Base-by-base conservation (phyloP, 1,284 basidiomycete species). In the Fomitopsis betulina region DNA sequence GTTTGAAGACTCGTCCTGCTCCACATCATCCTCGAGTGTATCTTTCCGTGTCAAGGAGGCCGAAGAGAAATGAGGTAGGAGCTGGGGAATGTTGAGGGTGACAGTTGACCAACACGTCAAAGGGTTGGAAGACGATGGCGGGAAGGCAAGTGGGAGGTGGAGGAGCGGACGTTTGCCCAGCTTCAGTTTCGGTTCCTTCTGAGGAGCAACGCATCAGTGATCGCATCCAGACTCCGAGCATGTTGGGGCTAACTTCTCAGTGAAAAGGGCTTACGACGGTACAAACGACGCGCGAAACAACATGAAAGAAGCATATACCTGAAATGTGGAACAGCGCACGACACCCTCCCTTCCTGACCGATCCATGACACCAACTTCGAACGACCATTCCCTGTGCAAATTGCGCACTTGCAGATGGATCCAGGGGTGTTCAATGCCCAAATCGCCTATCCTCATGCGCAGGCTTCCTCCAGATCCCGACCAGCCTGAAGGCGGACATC, bases 321-420 rank as follows among this genome's bases (percentile, higher is more conserved):
- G 91, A 67, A 93, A 94, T 13, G 88, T 93, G 23, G 91, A 93
- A 60, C 86, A 80, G 27, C 91, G 78, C 25, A 94, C 68, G 35
- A 82, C 71, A 0, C 90, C 92, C 59, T 76, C 76, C 60, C 79
- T 75, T 6, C 85, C 85, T 6, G 70, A 68, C 50, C 76, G 75
- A 74, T 94, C 91, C 37, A 84, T 81, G 15, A 94, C 65, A 1
- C 91, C 91, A 17, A 94, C 74, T 72, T 94, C 91, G 64, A 94
- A 83, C 8, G 83, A 80, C 82, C 90, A 87, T 54, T 85, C 84
- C 58, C 83, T 77, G 21, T 83, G 84, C 61, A 94, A 63, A 62
- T 84, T 78, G 49, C 87, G 82, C 47, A 89, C 80, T 71, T 94
- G 92, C 7, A 93, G 56, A 60, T 92, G 86, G 53, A 94, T 68